Evolutionary conservation across 371 early-diverging fungal genomes (phyloP).

Genomic region (Amoeboaphelidium occidentale): DNA sequence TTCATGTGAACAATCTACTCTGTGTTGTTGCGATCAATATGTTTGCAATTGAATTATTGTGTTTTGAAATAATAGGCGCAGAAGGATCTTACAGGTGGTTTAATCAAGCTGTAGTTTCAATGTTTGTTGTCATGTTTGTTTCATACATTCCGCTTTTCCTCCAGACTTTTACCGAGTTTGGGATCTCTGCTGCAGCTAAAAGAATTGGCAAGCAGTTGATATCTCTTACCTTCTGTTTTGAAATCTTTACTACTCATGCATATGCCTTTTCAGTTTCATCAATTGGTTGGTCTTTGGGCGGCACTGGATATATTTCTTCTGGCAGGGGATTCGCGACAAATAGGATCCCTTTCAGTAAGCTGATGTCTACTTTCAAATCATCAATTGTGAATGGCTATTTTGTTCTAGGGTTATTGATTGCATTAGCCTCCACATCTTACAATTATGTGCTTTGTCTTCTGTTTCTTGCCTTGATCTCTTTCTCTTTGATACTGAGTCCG

Average conservation of each 20-base stretch:
- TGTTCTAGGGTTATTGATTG: constrained; percentile 35
- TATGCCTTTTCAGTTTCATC: constrained; percentile 48
- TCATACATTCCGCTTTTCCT: constrained; percentile 60
- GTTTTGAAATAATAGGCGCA: constrained; percentile 38
- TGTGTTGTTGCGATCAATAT: constrained; percentile 62
- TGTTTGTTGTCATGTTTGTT: constrained; percentile 47
- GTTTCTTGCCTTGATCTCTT: constrained; percentile 64
- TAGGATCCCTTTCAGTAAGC: constrained; percentile 40
- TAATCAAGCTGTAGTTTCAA: constrained; percentile 27
- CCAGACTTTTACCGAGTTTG: constrained; percentile 63
- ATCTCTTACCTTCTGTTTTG: constrained; percentile 61
- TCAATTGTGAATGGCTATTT: constrained; percentile 33
- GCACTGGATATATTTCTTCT: constrained; percentile 44
- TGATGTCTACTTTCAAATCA: constrained; percentile 56
- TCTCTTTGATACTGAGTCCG: constrained; percentile 43
- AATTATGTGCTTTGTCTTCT: constrained; percentile 43
- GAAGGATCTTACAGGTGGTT: constrained; percentile 16
- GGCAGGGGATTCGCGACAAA: constrained; percentile 80
- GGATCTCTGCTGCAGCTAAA: constrained; percentile 38
- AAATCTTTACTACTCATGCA: constrained; percentile 69
- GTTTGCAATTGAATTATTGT: constrained; percentile 49
- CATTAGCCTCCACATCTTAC: constrained; percentile 40
- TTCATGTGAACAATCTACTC: constrained; percentile 73
- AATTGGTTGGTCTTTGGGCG: constrained; percentile 51
- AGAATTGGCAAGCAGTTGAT: constrained; percentile 56